phyloP scores from a whole-genome alignment of 2,329 filamentous ascomycete species.

The Verticillium nubilum region DNA sequence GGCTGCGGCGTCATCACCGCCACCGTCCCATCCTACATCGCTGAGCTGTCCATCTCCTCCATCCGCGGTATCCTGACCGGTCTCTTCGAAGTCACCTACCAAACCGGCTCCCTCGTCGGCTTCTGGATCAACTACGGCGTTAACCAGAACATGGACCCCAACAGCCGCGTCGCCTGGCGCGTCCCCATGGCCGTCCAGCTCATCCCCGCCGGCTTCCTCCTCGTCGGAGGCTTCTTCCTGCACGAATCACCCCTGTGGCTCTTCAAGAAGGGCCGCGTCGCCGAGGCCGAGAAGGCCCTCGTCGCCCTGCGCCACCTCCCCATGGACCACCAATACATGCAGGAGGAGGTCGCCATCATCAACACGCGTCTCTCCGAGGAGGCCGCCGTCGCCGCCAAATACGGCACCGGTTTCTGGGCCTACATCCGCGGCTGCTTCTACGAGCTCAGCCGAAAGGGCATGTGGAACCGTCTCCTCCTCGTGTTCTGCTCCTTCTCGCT shows the following conservation, averaged over 20 bases:
- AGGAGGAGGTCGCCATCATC: slow-evolving; percentile 43
- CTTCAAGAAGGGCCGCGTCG: slow-evolving; percentile 12
- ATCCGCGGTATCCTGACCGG: slow-evolving; percentile 54
- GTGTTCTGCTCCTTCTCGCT: slow-evolving; percentile 31
- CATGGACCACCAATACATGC: slow-evolving; percentile 33
- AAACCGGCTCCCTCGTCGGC: slow-evolving; percentile 44
- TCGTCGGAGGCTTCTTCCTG: slow-evolving; percentile 37
- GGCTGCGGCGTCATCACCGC: slow-evolving; percentile 51
- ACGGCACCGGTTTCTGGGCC: slow-evolving; percentile 25
- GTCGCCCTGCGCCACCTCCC: slow-evolving; percentile 38
- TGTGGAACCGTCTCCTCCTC: slow-evolving; percentile 32
- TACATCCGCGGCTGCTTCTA: slow-evolving; percentile 26
- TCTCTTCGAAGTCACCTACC: slow-evolving; percentile 46
- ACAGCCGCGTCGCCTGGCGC: slow-evolving; percentile 33
- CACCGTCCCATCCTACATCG: slow-evolving; percentile 58
- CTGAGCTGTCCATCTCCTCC: slow-evolving; percentile 54
- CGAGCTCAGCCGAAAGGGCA: slow-evolving; percentile 30
- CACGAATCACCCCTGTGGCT: slow-evolving; percentile 17
- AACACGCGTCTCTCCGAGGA: slow-evolving; percentile 28
- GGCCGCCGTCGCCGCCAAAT: slow-evolving; percentile 21
- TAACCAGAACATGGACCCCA: slow-evolving; percentile 29
- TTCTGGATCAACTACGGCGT: slow-evolving; percentile 46
- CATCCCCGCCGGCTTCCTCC: slow-evolving; percentile 35
- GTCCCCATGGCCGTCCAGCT: slow-evolving; percentile 43
- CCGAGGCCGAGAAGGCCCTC: slow-evolving; percentile 26